Evolutionary conservation across 78 protist species (phyloP).

Genomic region (Cavenderia fasciculata): DNA sequence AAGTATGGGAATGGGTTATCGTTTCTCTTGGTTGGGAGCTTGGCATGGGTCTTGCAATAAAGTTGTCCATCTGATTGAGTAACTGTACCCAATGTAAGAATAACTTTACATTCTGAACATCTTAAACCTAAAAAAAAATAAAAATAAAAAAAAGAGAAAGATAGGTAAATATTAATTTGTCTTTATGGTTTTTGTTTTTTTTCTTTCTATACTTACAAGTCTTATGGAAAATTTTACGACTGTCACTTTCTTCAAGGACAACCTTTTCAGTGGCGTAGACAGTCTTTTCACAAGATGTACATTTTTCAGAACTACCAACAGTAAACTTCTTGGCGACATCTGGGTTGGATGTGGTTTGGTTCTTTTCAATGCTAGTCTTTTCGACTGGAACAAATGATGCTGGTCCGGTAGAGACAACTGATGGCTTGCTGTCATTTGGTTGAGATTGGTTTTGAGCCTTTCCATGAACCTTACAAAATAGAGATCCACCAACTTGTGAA

Average conservation of each 20-base stretch:
- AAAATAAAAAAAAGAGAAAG: too few relatives aligned
- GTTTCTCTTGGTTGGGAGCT: constrained; percentile 63
- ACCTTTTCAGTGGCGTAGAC: constrained; percentile 13
- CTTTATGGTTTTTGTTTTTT: too few relatives aligned
- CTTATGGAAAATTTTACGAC: constrained; percentile 13
- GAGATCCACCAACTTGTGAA: constrained; percentile 58
- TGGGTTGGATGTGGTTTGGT: constrained; percentile 25
- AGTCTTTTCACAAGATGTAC: not conserved
- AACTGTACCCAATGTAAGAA: constrained; percentile 17
- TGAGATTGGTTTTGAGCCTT: not conserved
- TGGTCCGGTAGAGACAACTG: not conserved
- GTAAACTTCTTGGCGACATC: constrained; percentile 50
- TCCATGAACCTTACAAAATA: constrained; percentile 71
- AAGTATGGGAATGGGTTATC: constrained; percentile 76
- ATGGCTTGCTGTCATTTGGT: not conserved
- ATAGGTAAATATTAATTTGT: too few relatives aligned
- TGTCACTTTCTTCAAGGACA: constrained; percentile 9
- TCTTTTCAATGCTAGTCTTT: not conserved
- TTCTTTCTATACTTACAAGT: not conserved
- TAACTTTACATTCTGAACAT: constrained; percentile 18
- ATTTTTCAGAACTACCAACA: not conserved
- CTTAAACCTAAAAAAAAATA: not conserved
- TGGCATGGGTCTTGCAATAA: constrained; percentile 52
- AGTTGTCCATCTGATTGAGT: constrained; percentile 4
- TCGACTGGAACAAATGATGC: constrained; percentile 41